Evolutionary conservation across 495 filamentous ascomycete species (phyloP), one percentile per base, ranked within the genome.

Genomic region (Trichoderma orchidacearum): DNA sequence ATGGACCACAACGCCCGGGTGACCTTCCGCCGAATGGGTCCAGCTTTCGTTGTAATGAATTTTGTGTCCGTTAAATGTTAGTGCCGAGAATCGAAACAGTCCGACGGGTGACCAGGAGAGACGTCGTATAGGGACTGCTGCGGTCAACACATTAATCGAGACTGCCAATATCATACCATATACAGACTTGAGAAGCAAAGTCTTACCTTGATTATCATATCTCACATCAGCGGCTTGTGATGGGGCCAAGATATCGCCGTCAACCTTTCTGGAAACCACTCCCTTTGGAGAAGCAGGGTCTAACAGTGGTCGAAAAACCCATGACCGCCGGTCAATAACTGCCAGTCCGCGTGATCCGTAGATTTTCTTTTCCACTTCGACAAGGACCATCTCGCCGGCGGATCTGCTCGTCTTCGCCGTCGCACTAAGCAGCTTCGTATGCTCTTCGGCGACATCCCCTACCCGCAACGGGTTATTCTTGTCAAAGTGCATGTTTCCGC

Each of bases 21-120:
- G 82, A 0, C 80, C 80, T 56, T 86, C 83, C 15, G 84, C 72
- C 13, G 77, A 68, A 3, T 72, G 68, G 13, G 76, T 77, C 81
- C 81, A 85, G 3, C 73, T 68, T 3, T 70, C 64, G 32, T 81
- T 82, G 63, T 85, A 87, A 62, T 88, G 85, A 36, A 88, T 88
- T 65, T 80, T 85, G 61, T 87, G 85, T 0, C 75, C 80, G 58
- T 87, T 88, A 65, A 85, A 87, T 3, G 84, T 88, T 23, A 89
- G 66, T 0, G 85, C 85, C 0, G 81, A 85, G 71, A 88, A 89
- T 3, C 84, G 77, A 64, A 87, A 87, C 7, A 88, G 74, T 0
- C 77, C 76, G 5, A 78, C 74, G 3, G 76, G 70, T 0, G 81
- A 81, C 64, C 79, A 80, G 13, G 63, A 58, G 45, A 81, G 68